Base-by-base conservation (phyloP, 2,329 filamentous ascomycete genomes). In the Penicillium janthinellum region DNA sequence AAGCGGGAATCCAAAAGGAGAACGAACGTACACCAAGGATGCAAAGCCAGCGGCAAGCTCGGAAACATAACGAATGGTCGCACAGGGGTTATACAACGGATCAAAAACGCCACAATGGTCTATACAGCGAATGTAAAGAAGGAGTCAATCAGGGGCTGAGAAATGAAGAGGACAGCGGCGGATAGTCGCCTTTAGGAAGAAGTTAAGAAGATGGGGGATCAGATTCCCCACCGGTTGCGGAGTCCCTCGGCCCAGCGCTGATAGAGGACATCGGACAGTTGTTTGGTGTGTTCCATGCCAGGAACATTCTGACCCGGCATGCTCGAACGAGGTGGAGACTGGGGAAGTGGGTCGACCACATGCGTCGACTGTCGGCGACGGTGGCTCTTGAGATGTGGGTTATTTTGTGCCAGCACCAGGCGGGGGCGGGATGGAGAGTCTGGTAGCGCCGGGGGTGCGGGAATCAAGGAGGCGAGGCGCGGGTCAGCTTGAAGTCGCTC, bases 271-370 rank as follows among this genome's bases (percentile, higher is more conserved):
- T 97, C 92, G 1, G 91, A 91, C 39, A 98, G 82, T 73, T 96
- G 87, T 71, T 92, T 91, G 65, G 90, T 90, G 77, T 97, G 94
- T 76, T 97, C 93, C 91, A 97, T 94, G 2, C 92, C 94, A 1
- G 87, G 84, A 58, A 83, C 78, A 50, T 80, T 74, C 64, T 85
- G 81, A 11, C 84, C 87, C 1, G 86, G 86, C 65, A 88, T 76
- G 66, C 83, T 75, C 47, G 64, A 73, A 67, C 61, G 68, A 63
- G 68, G 73, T 58, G 58, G 77, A 56, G 65, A 77, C 77, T 70
- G 77, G 75, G 71, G 67, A n/a, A 66, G 71, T n/a, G 71, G 54
- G 22, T 78, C 73, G 17, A 68, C 59, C 31, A 67, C 66, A 48
- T 74, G 73, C 17, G 76, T 70, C 39, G 78, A 81, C 66, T 89